Base-by-base conservation (phyloP, 2,329 filamentous ascomycete species). In the Helotiales sp. region DNA sequence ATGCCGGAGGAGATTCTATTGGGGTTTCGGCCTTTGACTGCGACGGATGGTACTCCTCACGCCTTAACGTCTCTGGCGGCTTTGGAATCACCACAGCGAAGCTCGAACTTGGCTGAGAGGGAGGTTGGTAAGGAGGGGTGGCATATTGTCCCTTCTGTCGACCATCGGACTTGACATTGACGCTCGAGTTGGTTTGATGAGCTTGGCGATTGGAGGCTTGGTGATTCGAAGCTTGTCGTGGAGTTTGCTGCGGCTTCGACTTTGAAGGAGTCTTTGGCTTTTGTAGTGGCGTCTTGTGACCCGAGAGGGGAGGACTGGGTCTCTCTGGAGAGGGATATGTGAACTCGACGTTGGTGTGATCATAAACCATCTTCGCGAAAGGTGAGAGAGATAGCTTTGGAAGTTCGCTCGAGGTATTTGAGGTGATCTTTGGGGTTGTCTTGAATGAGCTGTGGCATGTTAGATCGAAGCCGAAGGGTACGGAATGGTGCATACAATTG, bases 371-470 rank as follows among this genome's bases (percentile, higher is more conserved):
- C 42, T 67, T 66, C 24, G 71, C 65, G 55, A 73, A 70, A 5
- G 68, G 65, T 24, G 69, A 66, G 25, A 72, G 66, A 17, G 60
- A 57, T 17, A 67, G 36, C 33, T 56, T 64, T 17, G 66, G 55
- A 33, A 55, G 54, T 25, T 60, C 42, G 13, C 52, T 38, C 25
- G 59, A 46, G 24, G 51, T 47, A 44, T 47, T 44, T 10, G 63
- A 59, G 27, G 51, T 54, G 1, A 54, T 34, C 33, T 66, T 76
- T 1, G 79, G 76, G n/a, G 73, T 71, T 4, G 76, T 75, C 66
- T 82, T 84, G 72, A 87, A 87, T 65, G 84, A 80, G 73, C 84
- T 87, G 61, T 46, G 53, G 52, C 51, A 47, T 30, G 29, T 63
- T 57, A 57, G 70, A 76, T 59, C 75, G 69, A 49, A 22, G 5